Evolutionary conservation across 202 grass and related monocot species (phyloP), one percentile per base, ranked within the genome.

Genomic region (Miscanthus sacchariflorus): DNA sequence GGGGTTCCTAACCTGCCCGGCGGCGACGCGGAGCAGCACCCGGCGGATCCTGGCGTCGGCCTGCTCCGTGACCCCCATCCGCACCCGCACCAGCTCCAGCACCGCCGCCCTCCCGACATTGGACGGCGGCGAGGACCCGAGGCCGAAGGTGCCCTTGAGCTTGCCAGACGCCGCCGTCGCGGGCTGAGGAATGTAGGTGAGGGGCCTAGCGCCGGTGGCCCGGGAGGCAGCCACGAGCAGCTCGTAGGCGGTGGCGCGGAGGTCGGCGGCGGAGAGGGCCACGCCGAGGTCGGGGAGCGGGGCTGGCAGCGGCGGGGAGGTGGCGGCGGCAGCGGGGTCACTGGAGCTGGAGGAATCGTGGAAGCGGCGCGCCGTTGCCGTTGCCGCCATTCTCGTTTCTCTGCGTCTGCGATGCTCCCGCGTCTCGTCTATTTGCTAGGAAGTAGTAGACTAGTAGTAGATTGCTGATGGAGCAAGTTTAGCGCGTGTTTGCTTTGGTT

Each of bases 241-340:
- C 91, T 98, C 96, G 87, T 98, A 98, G 68, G 96, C 93, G 66
- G 90, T 87, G 68, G 85, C 80, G 7, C 91, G 82, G 84, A 95
- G 92, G 42, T 95, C 93, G 17, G 58, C 76, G 79, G 68, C 88
- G 30, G 96, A 92, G 7, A 98, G 77, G 6, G 90, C 33, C 65
- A 92, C 63, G 25, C 90, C 90, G 24, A 98, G 83, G 21, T 79
- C 68, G 68, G 88, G 85, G 23, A 94, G 77, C 1, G 93, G 93
- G 15, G 88, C 88, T 1, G 92, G 84, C 35, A 95, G 91, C 27
- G 79, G 74, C 68, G 49, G 56, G 74, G 66, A 12, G 33, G 65
- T 68, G 58, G 71, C 0, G 19, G 12, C 9, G 42, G 13, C 59
- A 50, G 54, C 67, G 59, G 79, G 48, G n/a, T 40, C 59, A 8